Evolutionary conservation across 1,139 yeast genomes (phyloP).

Genomic region (Suhomyces bolitotheri): DNA sequence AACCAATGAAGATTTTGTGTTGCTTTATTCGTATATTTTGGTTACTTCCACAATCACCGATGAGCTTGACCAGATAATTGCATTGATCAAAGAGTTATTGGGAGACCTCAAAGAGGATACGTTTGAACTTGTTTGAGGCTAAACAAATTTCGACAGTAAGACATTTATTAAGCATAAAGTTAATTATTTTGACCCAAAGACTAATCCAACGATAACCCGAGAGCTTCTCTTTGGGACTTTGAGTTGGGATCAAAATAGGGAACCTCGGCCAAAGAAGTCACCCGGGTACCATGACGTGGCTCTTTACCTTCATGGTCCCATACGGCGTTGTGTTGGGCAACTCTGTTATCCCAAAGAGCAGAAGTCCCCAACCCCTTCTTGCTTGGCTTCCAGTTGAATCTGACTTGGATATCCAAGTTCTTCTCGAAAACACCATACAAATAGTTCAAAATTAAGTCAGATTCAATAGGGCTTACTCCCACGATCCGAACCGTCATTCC

Average conservation of each 20-base stretch:
- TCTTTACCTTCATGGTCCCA: constrained; percentile 54
- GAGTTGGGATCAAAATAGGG: constrained; percentile 54
- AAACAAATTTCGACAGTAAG: too few relatives aligned
- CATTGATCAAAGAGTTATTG: constrained; percentile 54
- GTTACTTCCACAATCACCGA: constrained; percentile 68
- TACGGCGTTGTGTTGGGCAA: constrained; percentile 51
- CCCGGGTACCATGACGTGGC: constrained; percentile 60
- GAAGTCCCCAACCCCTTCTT: constrained; percentile 52
- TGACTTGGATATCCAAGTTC: constrained; percentile 43
- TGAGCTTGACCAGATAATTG: constrained; percentile 61
- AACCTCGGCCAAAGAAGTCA: constrained; percentile 55
- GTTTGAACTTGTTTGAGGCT: constrained; percentile 41
- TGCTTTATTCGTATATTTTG: constrained; percentile 71
- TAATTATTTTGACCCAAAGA: too few relatives aligned
- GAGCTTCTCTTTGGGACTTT: constrained; percentile 55
- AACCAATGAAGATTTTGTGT: constrained; percentile 68
- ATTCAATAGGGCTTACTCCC: constrained; percentile 47
- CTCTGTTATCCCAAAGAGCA: constrained; percentile 60
- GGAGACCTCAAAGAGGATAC: constrained; percentile 64
- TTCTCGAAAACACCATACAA: constrained; percentile 43
- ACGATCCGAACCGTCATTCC: constrained; percentile 43
- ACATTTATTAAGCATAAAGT: too few relatives aligned
- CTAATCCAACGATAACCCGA: constrained; percentile 38
- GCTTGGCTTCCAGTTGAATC: constrained; percentile 55
- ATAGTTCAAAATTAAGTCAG: constrained; percentile 36